Evolutionary conservation across 768 basidiomycete genomes (phyloP).

Genomic region (Boletales sp.): DNA sequence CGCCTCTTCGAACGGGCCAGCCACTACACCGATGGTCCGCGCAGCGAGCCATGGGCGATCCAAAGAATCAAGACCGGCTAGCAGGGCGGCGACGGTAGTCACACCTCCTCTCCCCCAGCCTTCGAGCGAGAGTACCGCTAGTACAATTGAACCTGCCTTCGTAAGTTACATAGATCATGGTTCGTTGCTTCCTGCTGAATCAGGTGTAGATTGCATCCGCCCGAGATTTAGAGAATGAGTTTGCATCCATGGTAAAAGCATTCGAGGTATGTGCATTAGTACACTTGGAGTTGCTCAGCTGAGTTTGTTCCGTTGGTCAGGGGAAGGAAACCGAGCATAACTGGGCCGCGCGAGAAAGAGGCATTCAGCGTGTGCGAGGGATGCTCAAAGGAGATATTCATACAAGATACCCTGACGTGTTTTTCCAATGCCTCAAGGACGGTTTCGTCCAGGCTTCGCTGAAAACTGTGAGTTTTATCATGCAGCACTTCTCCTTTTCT

Average conservation of each 20-base stretch:
- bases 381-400: constrained; percentile 89
- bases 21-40: constrained; percentile 35
- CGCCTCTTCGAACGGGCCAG: constrained; percentile 22
- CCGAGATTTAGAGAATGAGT: constrained; percentile 83
- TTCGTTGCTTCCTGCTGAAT: neutral
- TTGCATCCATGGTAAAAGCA: constrained; percentile 67
- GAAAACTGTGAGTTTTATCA: constrained; percentile 65
- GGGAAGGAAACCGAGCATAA: constrained; percentile 98
- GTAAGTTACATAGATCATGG: constrained; percentile 39
- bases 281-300: neutral
- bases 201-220: constrained; percentile 69
- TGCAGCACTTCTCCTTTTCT: neutral
- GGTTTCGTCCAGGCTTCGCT: constrained; percentile 78
- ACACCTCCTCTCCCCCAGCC: constrained; percentile 42
- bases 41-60: constrained; percentile 47
- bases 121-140: constrained; percentile 34
- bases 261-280: constrained; percentile 62
- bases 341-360: constrained; percentile 80
- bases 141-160: constrained; percentile 62
- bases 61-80: constrained; percentile 56
- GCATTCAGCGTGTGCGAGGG: constrained; percentile 75
- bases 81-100: constrained; percentile 49
- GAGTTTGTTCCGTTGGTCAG: constrained; percentile 33
- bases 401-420: constrained; percentile 66
- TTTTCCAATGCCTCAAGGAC: constrained; percentile 70